Evolutionary conservation across 2,329 filamentous ascomycete species (phyloP).

Genomic region (Scedosporium dehoogii): DNA sequence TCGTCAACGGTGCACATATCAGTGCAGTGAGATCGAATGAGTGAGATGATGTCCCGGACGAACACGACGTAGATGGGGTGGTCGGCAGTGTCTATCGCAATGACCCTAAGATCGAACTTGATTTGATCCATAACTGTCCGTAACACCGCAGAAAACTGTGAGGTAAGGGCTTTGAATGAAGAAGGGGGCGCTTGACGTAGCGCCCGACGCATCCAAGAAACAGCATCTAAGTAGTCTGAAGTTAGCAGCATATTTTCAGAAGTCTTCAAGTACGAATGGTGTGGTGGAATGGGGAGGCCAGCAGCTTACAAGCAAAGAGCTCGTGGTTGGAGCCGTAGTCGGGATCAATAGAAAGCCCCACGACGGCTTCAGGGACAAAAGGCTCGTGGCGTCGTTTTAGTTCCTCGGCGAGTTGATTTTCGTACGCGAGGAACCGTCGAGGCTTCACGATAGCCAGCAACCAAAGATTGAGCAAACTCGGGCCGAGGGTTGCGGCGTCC

Average conservation of each 20-base stretch:
- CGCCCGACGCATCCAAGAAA: slow-evolving; percentile 40
- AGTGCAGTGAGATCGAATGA: slow-evolving; percentile 43
- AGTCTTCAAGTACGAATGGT: neutral
- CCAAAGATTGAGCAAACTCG: slow-evolving; percentile 43
- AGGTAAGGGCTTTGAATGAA: slow-evolving; percentile 24
- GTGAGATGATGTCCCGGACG: slow-evolving; percentile 38
- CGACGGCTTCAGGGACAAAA: slow-evolving; percentile 30
- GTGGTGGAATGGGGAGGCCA: too few relatives aligned
- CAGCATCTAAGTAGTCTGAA: slow-evolving; percentile 18
- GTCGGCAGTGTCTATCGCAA: slow-evolving; percentile 23
- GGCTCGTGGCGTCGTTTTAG: slow-evolving; percentile 30
- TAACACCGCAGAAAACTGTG: slow-evolving; percentile 33
- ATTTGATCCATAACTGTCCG: slow-evolving; percentile 43
- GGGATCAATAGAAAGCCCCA: slow-evolving; percentile 26
- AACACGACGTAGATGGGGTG: slow-evolving; percentile 41
- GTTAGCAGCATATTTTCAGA: neutral
- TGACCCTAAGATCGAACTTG: slow-evolving; percentile 34
- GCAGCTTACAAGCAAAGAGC: slow-evolving; percentile 34
- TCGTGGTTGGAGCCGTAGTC: slow-evolving; percentile 38
- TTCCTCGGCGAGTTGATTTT: slow-evolving; percentile 37
- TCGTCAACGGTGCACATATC: slow-evolving; percentile 43
- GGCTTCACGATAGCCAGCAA: slow-evolving; percentile 42
- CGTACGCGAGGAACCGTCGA: slow-evolving; percentile 31
- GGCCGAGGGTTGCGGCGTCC: slow-evolving; percentile 34
- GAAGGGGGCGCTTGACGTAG: slow-evolving; percentile 28